Base-by-base conservation (phyloP, 1,284 basidiomycete species). In the Cryptococcus maquisensis region DNA sequence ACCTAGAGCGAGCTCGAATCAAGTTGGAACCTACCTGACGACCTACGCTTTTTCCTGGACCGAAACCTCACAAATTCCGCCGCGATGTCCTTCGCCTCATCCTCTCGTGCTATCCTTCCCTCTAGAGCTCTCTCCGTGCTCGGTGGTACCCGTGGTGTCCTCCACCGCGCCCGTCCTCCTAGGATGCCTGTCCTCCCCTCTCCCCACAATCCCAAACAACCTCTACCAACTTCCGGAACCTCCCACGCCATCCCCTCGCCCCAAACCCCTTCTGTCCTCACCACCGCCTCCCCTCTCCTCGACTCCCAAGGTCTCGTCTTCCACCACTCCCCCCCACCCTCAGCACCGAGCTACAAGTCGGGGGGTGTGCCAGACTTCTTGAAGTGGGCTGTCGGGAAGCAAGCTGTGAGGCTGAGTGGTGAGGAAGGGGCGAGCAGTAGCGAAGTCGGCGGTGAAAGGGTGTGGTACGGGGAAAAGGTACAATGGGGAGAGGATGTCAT, bases 251-350 rank as follows among this genome's bases (percentile, higher is more conserved):
- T 65, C 39, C 44, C 53, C 3, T 46, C 50, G 12, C 50, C 52
- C 36, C 40, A 52, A 16, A 50, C 52, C 15, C 52, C 59, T 9
- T 50, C 62, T 6, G 35, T 58, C 15, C 44, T 60, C 1, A 36
- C 50, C 4, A 53, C 61, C 12, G 39, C 60, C 10, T 42, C 55
- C 21, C 5, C 32, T 10, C 58, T 69, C 32, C 52, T 55, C 16
- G 67, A 62, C 41, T 52, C 57, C 6, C 28, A 32, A 32, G 55
- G 60, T 2, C 49, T 72, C 15, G 64, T 66, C 28, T 64, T 74
- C 48, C 69, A 72, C 54, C 64, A 75, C 57, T 61, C 68, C 2
- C 74, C 74, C 3, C 71, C 74, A 2, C 66, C 74, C 8, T 63
- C 70, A 5, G 64, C 67, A 18, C 71, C 71, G 20, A 59, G 47